Conservation (phyloP, 2,329 filamentous ascomycete genomes). For the Ilyonectria destructans region DNA sequence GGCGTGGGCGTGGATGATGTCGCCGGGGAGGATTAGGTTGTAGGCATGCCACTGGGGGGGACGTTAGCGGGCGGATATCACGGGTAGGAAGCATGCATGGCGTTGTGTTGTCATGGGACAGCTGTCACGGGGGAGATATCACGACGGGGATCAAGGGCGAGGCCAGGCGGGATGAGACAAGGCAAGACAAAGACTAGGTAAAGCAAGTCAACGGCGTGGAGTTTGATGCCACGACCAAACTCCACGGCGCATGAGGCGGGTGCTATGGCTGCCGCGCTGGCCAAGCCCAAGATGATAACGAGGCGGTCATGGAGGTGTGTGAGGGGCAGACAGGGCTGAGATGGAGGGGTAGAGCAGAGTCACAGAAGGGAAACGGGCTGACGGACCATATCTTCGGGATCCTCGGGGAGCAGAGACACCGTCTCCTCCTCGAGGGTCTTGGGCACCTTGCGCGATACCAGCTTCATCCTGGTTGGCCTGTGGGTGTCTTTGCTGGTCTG, state of each 20-base stretch:
- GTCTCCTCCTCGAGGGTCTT: conserved; percentile 59
- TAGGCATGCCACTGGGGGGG: conserved; percentile 70
- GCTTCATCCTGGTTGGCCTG: conserved; percentile 54
- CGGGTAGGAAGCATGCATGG: neutral
- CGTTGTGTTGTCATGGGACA: neutral
- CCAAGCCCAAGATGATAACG: no score
- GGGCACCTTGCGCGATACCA: conserved; percentile 57
- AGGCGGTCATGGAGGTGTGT: no score
- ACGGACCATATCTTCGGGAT: conserved; percentile 65
- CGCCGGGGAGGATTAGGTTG: conserved; percentile 71
- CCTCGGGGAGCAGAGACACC: conserved; percentile 61
- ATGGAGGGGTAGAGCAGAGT: conserved; percentile 37
- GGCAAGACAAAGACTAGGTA: neutral
- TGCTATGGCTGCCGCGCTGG: no score
- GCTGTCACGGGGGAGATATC: neutral
- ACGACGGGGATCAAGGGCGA: neutral
- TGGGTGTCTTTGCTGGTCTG: conserved; percentile 35
- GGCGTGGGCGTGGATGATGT: conserved; percentile 70
- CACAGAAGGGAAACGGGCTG: conserved; percentile 31
- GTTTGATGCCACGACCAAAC: no score
- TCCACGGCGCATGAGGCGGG: no score
- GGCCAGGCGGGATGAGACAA: neutral
- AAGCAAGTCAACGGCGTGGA: no score
- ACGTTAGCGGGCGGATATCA: conserved; percentile 36
- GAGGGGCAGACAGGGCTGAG: conserved; percentile 19